Conservation (phyloP, 179 eudicot genomes). For the Monotropa hypopitys region DNA sequence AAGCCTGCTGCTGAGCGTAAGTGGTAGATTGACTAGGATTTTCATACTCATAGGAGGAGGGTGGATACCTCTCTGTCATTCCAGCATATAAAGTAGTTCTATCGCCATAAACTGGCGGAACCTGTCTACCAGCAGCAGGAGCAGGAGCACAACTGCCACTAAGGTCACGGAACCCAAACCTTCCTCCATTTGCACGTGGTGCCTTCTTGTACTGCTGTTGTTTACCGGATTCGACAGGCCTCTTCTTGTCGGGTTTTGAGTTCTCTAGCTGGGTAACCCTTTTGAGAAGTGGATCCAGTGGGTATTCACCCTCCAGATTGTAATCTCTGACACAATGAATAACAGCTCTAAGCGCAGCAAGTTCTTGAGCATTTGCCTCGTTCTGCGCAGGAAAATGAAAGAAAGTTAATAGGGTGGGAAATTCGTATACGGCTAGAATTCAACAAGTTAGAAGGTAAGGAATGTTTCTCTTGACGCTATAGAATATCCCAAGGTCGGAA, state of each 20-base stretch:
- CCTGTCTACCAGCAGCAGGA: slow-evolving; percentile 25
- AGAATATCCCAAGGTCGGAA: no score
- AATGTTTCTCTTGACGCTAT: no score
- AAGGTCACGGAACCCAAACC: slow-evolving; percentile 20
- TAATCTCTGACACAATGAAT: slow-evolving; percentile 38
- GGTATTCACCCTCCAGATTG: slow-evolving; percentile 43
- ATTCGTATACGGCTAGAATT: background rate
- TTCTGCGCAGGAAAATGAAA: slow-evolving; percentile 16
- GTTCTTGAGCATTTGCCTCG: slow-evolving; percentile 41
- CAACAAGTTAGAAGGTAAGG: no score
- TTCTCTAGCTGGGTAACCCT: slow-evolving; percentile 47
- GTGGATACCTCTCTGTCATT: slow-evolving; percentile 18
- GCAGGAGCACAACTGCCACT: slow-evolving; percentile 10
- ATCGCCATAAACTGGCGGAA: slow-evolving; percentile 16
- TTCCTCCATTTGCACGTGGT: slow-evolving; percentile 30
- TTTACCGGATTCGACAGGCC: slow-evolving; percentile 23
- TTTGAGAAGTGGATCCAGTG: slow-evolving; percentile 43
- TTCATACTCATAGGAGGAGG: slow-evolving; percentile 26
- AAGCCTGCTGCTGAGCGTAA: slow-evolving; percentile 24
- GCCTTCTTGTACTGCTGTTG: slow-evolving; percentile 25
- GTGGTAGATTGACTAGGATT: slow-evolving; percentile 22
- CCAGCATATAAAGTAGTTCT: slow-evolving; percentile 13
- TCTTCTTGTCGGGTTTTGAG: slow-evolving; percentile 30
- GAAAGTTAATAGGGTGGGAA: background rate
- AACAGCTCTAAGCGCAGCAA: slow-evolving; percentile 38